Base-by-base conservation (phyloP, 768 basidiomycete species). In the Leucosporidium creatinivorum region DNA sequence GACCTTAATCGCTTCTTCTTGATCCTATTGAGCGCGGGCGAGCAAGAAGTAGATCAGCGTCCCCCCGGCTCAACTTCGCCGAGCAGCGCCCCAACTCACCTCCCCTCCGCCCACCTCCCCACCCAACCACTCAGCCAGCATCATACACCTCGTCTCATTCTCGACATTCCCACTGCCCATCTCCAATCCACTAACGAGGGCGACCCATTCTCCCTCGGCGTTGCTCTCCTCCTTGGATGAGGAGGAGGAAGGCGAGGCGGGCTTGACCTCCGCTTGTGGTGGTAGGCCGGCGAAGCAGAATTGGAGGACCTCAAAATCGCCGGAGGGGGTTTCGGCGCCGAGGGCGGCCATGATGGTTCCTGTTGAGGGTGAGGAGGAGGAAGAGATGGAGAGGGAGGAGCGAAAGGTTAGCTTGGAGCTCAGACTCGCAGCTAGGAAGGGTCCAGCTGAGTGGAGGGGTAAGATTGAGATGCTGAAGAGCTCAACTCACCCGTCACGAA, bases 231-330 rank as follows among this genome's bases (percentile, higher is more conserved):
- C 39, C 39, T 44, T 10, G 8, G 39, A 6, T 39, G 21, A 19
- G 50, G n/a, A 4, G 26, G 13, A 10, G 59, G 26, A 1, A 58
- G 49, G 28, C 75, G 13, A 10, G 59, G 26, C 3, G 61, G 49
- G 28, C 75, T 73, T 25, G 39, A 57, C 17, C 31, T 47, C n/a
- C 12, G 21, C 25, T 71, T 89, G 86, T 4, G 87, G 85, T 15
- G 94, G 87, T 79, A 94, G 81, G 0, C 87, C 93, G 4, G 93
- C 83, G 74, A 83, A 89, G 78, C 92, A 93, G 13, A 89, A 78
- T 78, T 98, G 94, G 26, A 89, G 83, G 10, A 93, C 93, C 77
- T 97, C 90, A 74, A 98, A 99, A 69, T 96, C 92, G 9, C 96
- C 96, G 39, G 81, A 82, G 4, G 85, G 81, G 0, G 90, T 96